A percentile compares a stretch with the other conserved stretches of the same genome.
These are phyloP conservation scores for Fraxinus americana DNA, from an alignment of 257 asterid species.

Conservation along the genomic window DNA sequence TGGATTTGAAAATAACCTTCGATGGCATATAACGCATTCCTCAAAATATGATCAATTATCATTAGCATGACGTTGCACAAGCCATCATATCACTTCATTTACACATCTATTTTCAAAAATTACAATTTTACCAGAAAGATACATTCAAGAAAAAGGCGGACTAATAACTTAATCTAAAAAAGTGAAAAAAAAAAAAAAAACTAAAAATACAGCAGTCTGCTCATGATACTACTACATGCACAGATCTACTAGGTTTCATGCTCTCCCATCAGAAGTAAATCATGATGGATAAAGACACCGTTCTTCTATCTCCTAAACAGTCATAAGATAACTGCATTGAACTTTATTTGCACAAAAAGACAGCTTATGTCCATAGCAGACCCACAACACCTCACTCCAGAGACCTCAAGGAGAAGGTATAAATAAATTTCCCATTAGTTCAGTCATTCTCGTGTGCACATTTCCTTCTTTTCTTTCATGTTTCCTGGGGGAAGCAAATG, in stretches of 20 bases:
- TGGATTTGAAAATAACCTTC: background rate
- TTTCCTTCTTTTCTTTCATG: background rate
- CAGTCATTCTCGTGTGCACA: background rate
- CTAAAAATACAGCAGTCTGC: too few relatives aligned
- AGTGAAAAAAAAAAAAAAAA: too few relatives aligned
- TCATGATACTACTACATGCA: background rate
- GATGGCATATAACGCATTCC: background rate
- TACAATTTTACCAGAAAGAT: too few relatives aligned
- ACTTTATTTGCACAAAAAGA: background rate
- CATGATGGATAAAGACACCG: background rate
- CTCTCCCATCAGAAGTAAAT: background rate
- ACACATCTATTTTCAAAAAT: too few relatives aligned
- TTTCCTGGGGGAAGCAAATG: background rate
- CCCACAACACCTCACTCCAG: background rate
- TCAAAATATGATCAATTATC: background rate
- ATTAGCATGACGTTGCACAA: background rate
- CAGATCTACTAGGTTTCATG: background rate
- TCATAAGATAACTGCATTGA: background rate
- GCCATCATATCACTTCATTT: background rate
- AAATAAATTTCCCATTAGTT: background rate
- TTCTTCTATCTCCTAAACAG: background rate
- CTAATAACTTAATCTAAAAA: too few relatives aligned
- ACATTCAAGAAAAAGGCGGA: too few relatives aligned
- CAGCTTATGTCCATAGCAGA: too few relatives aligned
- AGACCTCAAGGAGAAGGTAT: background rate